Evolutionary conservation across 1,139 yeast species (phyloP).

Genomic region (Sugiyamaella japonica): DNA sequence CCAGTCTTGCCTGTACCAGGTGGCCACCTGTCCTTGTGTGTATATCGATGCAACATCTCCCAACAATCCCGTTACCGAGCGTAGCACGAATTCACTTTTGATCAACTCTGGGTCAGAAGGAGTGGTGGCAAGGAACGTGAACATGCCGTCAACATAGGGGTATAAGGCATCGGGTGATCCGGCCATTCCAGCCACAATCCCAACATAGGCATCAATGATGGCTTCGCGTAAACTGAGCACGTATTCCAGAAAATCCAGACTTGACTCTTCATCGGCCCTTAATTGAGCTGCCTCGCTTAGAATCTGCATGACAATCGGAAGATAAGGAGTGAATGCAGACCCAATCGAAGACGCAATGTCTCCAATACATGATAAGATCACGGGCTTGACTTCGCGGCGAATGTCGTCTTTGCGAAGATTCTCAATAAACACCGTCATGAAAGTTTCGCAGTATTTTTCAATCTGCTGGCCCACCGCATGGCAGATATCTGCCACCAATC

Average conservation of each 20-base stretch:
- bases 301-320: constrained; percentile 74
- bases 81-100: constrained; percentile 63
- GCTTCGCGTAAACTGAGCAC: constrained; percentile 74
- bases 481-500: constrained; percentile 95
- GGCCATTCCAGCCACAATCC: constrained; percentile 84
- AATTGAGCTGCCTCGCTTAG: constrained; percentile 58
- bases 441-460: constrained; percentile 70
- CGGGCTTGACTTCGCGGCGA: constrained; percentile 79
- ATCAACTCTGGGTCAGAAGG: constrained; percentile 60
- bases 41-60: constrained; percentile 92
- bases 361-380: constrained; percentile 92
- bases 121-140: constrained; percentile 63
- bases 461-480: constrained; percentile 79
- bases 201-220: constrained; percentile 91
- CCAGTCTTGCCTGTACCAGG: constrained; percentile 71
- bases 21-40: constrained; percentile 71
- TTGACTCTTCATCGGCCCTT: constrained; percentile 51
- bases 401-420: constrained; percentile 65
- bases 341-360: constrained; percentile 93
- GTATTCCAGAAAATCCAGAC: constrained; percentile 77
- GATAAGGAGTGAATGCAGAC: constrained; percentile 64
- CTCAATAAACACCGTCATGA: constrained; percentile 79
- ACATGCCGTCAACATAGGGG: constrained; percentile 67
- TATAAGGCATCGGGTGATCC: constrained; percentile 64
- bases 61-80: constrained; percentile 81